Conservation (phyloP, 441 rosid species). For the Populus trichocarpa region DNA sequence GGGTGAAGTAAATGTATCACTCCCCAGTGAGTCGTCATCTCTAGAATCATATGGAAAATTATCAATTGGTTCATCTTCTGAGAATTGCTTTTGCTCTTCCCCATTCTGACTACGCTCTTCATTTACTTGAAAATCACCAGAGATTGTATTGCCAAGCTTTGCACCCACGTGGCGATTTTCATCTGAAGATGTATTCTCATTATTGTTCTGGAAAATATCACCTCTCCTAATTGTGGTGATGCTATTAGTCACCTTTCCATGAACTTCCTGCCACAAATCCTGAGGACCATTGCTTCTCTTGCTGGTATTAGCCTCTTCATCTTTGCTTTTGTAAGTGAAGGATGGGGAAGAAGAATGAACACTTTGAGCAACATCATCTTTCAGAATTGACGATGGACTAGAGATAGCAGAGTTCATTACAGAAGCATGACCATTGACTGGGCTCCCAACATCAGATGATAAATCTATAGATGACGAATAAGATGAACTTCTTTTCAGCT, state of each 20-base stretch:
- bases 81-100: slow-evolving; percentile 20
- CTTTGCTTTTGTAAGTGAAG: slow-evolving; percentile 19
- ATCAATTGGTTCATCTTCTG: slow-evolving; percentile 26
- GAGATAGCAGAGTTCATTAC: slow-evolving; percentile 26
- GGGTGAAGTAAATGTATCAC: slow-evolving; percentile 25
- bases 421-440: slow-evolving; percentile 35
- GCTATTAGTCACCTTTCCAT: slow-evolving; percentile 16
- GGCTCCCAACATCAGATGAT: slow-evolving; percentile 42
- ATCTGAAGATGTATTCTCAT: slow-evolving; percentile 9
- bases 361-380: slow-evolving; percentile 15
- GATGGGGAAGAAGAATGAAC: slow-evolving; percentile 29
- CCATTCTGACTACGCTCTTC: slow-evolving; percentile 17
- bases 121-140: slow-evolving; percentile 11
- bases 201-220: slow-evolving; percentile 10
- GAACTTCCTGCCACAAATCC: slow-evolving; percentile 26
- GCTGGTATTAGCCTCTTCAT: slow-evolving; percentile 23
- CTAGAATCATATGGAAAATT: slow-evolving; percentile 22
- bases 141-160: slow-evolving; percentile 6
- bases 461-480: slow-evolving; percentile 48
- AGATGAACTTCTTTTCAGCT: slow-evolving; percentile 31
- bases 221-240: slow-evolving; percentile 9
- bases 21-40: slow-evolving; percentile 18
- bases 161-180: slow-evolving; percentile 5
- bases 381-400: slow-evolving; percentile 20
- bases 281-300: slow-evolving; percentile 11